These are phyloP conservation scores for Purpureocillium lavendulum DNA, from an alignment of 2,329 filamentous ascomycete genomes.

Conservation along the genomic window DNA sequence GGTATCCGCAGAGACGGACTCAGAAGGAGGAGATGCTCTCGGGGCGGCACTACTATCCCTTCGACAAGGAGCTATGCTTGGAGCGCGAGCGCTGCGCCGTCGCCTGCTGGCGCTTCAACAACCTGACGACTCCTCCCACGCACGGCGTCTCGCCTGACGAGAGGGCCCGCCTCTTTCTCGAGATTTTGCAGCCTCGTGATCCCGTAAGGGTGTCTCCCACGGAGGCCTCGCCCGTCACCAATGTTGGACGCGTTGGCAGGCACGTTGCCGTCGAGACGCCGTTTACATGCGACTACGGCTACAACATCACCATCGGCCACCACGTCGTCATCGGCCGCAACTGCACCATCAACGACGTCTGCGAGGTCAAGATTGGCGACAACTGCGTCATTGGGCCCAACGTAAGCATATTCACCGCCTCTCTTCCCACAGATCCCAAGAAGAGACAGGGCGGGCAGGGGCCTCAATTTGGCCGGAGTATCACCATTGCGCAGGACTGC, in stretches of 20 bases:
- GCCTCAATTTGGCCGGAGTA: constrained; percentile 58
- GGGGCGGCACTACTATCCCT: constrained; percentile 72
- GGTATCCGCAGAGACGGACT: constrained; percentile 41
- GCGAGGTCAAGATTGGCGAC: constrained; percentile 71
- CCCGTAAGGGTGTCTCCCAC: constrained; percentile 47
- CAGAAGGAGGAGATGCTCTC: constrained; percentile 89
- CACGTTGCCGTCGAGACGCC: constrained; percentile 76
- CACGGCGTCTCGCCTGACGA: constrained; percentile 63
- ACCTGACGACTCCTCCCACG: constrained; percentile 61
- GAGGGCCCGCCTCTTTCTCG: constrained; percentile 59
- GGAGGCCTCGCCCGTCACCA: constrained; percentile 40
- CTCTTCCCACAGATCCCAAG: constrained; percentile 63
- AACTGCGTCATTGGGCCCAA: constrained; percentile 72
- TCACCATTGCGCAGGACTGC: constrained; percentile 78
- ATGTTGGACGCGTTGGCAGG: constrained; percentile 59
- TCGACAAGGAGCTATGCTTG: constrained; percentile 65
- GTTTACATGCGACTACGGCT: constrained; percentile 91
- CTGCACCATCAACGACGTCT: constrained; percentile 83
- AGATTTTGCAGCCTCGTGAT: constrained; percentile 60
- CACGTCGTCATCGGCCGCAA: constrained; percentile 76
- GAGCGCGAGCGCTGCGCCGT: constrained; percentile 80
- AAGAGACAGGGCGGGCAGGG: constrained; percentile 66
- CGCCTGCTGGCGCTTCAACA: constrained; percentile 82
- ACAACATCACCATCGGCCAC: constrained; percentile 83
- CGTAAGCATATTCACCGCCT: constrained; percentile 76